Base-by-base conservation (phyloP, 176 grass and related monocot genomes). In the Aegilops longissima region DNA sequence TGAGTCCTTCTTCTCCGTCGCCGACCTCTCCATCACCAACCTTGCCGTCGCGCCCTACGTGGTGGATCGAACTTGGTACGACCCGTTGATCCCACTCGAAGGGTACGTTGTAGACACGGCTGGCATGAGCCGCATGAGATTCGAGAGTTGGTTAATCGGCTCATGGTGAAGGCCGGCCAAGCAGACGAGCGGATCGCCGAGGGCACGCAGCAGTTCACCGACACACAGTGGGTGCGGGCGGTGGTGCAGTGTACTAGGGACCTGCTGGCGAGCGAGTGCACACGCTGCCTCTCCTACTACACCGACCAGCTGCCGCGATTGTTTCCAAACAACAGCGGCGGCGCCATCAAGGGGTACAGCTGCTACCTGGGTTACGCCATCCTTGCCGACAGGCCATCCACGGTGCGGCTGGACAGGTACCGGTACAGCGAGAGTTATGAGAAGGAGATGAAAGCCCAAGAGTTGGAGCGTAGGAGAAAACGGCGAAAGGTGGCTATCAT, bases 181-280 rank as follows among this genome's bases (percentile, higher is more conserved):
- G 34, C 59, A 5, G 5, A 17, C 3, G 23, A 10, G 2, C 24
- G 72, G 54, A 24, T 93, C 4, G 88, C 85, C 0, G 29, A 6
- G 4, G 80, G 70, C 5, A 6, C 12, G 10, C 51, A 59, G 30
- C 23, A 1, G 12, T 69, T 38, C 63, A 80, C 16, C 3, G 2
- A 34, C 21, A 44, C 47, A 0, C 63, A 34, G 0, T 12, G 18
- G 44, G 73, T 93, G 29, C 33, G 42, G 9, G 86, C 71, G 34
- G 10, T 88, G 11, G 66, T 47, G 58, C 86, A 93, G 82, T 93
- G 88, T 73, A 93, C 85, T 5, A 61, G 71, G 70, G 86, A 93
- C 35, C 24, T 90, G 2, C 8, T 1, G 0, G 3, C 44, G 11
- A 39, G 7, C 12, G 38, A 52, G 56, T 93, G 91, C 70, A 12